phyloP scores from a whole-genome alignment of 768 basidiomycete species.

The Ephemerocybe angulata region DNA sequence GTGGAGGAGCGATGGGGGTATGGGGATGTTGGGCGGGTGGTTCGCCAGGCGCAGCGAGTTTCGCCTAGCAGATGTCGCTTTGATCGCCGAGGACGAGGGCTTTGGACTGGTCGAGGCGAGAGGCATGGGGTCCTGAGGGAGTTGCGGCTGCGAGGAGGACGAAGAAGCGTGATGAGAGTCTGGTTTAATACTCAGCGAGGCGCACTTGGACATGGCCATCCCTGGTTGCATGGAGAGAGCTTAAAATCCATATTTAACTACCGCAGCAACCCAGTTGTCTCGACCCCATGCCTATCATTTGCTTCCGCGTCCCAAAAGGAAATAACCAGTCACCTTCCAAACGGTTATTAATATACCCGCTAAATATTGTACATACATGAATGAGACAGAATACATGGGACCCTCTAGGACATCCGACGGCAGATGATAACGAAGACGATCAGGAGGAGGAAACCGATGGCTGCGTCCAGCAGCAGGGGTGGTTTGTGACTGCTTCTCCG shows the following conservation, averaged over 20 bases:
- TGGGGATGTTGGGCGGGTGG: constrained; percentile 38
- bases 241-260: background rate
- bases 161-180: constrained; percentile 1
- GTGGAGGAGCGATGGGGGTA: constrained; percentile 55
- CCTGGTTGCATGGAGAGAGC: background rate
- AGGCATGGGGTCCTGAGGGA: background rate
- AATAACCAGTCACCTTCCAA: background rate
- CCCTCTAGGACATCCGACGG: constrained; percentile 45
- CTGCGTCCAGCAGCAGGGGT: constrained; percentile 66
- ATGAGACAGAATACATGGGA: background rate
- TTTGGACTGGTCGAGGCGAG: no score
- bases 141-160: background rate
- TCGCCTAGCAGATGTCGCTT: constrained; percentile 21
- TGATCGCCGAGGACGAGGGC: constrained; percentile 1
- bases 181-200: background rate
- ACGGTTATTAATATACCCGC: background rate
- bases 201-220: constrained; percentile 3
- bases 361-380: background rate
- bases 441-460: constrained; percentile 69
- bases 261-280: constrained; percentile 5
- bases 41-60: constrained; percentile 36
- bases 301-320: constrained; percentile 3
- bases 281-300: background rate
- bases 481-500: constrained; percentile 34
- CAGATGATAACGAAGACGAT: constrained; percentile 66